Conservation (phyloP, 352 stramenopile species). For the Halophytophthora polymorphica region DNA sequence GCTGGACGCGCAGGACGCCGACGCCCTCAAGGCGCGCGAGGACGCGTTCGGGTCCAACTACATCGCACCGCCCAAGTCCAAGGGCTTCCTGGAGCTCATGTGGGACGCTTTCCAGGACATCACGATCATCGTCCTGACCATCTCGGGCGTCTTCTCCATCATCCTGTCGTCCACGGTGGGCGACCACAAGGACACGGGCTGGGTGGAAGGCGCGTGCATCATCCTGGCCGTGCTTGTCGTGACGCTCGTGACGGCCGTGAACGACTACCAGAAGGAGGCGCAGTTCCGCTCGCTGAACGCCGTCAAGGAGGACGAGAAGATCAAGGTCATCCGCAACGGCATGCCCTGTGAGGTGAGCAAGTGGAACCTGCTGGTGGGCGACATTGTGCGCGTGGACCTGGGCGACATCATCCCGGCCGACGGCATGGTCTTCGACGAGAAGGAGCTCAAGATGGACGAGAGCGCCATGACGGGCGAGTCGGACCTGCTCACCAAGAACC, state of each 20-base stretch:
- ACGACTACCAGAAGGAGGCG: conserved; percentile 91
- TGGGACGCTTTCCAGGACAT: conserved; percentile 89
- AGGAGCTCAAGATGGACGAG: conserved; percentile 89
- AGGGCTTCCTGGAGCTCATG: conserved; percentile 78
- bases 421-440: conserved; percentile 79
- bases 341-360: conserved; percentile 54
- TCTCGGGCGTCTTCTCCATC: conserved; percentile 80
- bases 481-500: conserved; percentile 76
- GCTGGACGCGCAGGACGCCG: conserved; percentile 37
- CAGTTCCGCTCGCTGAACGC: conserved; percentile 86
- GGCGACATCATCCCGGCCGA: conserved; percentile 92
- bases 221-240: conserved; percentile 87
- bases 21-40: conserved; percentile 38
- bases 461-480: conserved; percentile 90
- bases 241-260: conserved; percentile 80
- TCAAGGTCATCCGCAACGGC: conserved; percentile 75
- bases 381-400: conserved; percentile 77
- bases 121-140: conserved; percentile 88
- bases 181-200: conserved; percentile 55
- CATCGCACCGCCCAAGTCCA: conserved; percentile 44
- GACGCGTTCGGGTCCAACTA: conserved; percentile 64
- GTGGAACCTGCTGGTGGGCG: conserved; percentile 86
- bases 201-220: conserved; percentile 90
- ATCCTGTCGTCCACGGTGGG: conserved; percentile 56
- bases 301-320: conserved; percentile 73